Conservation (phyloP, 192 early-diverging fungal species). For the Podila minutissima region DNA sequence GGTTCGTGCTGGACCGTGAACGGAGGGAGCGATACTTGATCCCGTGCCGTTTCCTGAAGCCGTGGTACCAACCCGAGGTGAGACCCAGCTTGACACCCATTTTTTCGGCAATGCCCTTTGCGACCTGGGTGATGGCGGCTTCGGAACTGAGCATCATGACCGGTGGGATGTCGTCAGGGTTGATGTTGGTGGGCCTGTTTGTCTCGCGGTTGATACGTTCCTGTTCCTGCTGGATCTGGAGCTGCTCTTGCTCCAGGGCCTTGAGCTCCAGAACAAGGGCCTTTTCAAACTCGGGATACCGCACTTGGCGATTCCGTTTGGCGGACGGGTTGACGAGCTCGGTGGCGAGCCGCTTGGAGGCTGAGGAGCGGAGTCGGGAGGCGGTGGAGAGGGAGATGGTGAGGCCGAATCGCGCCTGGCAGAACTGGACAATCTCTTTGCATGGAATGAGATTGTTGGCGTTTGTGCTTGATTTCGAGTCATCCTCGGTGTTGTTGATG, state of each 20-base stretch:
- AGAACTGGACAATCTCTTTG: slow-evolving; percentile 52
- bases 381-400: slow-evolving; percentile 51
- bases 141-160: slow-evolving; percentile 48
- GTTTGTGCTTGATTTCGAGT: background rate
- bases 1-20: slow-evolving; percentile 9
- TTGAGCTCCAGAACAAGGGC: slow-evolving; percentile 43
- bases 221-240: slow-evolving; percentile 49
- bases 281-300: slow-evolving; percentile 50
- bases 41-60: slow-evolving; percentile 49
- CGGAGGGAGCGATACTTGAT: slow-evolving; percentile 48
- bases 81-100: slow-evolving; percentile 46
- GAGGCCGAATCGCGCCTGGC: slow-evolving; percentile 49
- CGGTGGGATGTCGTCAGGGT: slow-evolving; percentile 18
- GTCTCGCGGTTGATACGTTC: slow-evolving; percentile 10
- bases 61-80: slow-evolving; percentile 50
- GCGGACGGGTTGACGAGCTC: slow-evolving; percentile 46
- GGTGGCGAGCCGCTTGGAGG: slow-evolving; percentile 41
- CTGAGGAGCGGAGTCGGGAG: slow-evolving; percentile 41
- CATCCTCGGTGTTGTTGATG: slow-evolving; percentile 13
- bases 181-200: slow-evolving; percentile 4
- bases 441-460: slow-evolving; percentile 21
- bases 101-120: slow-evolving; percentile 50
- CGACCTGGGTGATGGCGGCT: slow-evolving; percentile 48
- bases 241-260: slow-evolving; percentile 41
- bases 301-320: slow-evolving; percentile 47